Evolutionary conservation across 768 basidiomycete species (phyloP).

Genomic region (Leccinum barrowsii): DNA sequence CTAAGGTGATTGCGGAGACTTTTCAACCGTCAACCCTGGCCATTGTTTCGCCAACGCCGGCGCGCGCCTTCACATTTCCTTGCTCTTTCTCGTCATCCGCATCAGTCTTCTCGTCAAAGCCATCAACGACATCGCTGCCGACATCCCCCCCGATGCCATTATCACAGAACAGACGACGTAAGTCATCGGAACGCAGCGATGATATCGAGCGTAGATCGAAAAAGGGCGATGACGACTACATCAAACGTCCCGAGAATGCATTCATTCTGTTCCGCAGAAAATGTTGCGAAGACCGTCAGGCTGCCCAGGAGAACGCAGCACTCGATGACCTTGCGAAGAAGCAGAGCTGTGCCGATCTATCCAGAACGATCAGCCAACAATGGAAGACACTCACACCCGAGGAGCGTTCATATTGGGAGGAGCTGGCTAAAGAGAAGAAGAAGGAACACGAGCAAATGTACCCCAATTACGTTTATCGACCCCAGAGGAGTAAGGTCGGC

Average conservation of each 20-base stretch:
- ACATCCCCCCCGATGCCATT: constrained; percentile 31
- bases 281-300: constrained; percentile 70
- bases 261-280: constrained; percentile 82
- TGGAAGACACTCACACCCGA: constrained; percentile 67
- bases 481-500: constrained; percentile 55
- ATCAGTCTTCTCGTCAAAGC: constrained; percentile 39
- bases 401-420: constrained; percentile 73
- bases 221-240: constrained; percentile 78
- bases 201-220: constrained; percentile 46
- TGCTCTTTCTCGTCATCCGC: constrained; percentile 36
- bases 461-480: constrained; percentile 77
- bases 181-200: constrained; percentile 44
- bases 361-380: constrained; percentile 78
- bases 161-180: constrained; percentile 46
- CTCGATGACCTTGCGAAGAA: constrained; percentile 52
- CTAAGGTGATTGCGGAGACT: constrained; percentile 66
- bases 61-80: constrained; percentile 47
- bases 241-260: constrained; percentile 81
- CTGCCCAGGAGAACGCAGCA: constrained; percentile 45
- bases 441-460: constrained; percentile 73
- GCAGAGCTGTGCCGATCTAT: constrained; percentile 72
- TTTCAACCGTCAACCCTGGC: constrained; percentile 45
- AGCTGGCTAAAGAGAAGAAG: constrained; percentile 74
- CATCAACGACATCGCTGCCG: constrained; percentile 30
- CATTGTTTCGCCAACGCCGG: constrained; percentile 62